Base-by-base conservation (phyloP, 108 stramenopile genomes). In the Cyclostephanos tholiformis region DNA sequence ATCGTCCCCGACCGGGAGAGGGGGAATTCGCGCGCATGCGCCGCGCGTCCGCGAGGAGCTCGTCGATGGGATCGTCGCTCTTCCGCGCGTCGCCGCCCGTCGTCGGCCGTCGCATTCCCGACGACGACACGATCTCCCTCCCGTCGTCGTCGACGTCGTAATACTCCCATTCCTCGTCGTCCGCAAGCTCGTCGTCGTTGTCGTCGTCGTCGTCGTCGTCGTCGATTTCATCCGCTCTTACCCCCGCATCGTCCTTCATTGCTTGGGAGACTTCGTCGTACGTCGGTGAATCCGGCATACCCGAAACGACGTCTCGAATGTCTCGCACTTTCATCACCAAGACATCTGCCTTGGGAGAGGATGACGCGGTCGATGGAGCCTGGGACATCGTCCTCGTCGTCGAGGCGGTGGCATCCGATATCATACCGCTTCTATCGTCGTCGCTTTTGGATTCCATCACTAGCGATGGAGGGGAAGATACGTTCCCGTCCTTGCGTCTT, bases 11-110 rank as follows among this genome's bases (percentile, higher is more conserved):
- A 32, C 20, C 82, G 57, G 65, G 14, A 14, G 44, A 46, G 57
- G 65, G 14, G 44, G 44, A 46, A 14, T 12, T 0, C 14, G 14
- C 44, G 44, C 86, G 74, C 91, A 92, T 89, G 1, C 57, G 35
- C 32, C 74, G 66, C 49, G 89, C 91, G 79, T 92, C 91, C 16
- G 87, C 86, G 56, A 92, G 79, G 2, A 93, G 82, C 68, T 84
- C 84, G 52, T 87, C 79, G 43, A 93, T 60, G 0, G 88, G 82
- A 73, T 87, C 87, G 60, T 88, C 84, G n/a, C n/a, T n/a, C n/a
- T n/a, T n/a, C 38, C 39, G 36, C 20, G 62, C n/a, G 41, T 51
- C 50, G 19, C 32, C 44, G 16, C 26, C 51, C 6, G 16, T 27
- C 14, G 35, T 36, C 69, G 25, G 14, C 69, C 16, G 23, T 14